Conservation (phyloP, 2,329 filamentous ascomycete genomes). For the Penicillium sp. region DNA sequence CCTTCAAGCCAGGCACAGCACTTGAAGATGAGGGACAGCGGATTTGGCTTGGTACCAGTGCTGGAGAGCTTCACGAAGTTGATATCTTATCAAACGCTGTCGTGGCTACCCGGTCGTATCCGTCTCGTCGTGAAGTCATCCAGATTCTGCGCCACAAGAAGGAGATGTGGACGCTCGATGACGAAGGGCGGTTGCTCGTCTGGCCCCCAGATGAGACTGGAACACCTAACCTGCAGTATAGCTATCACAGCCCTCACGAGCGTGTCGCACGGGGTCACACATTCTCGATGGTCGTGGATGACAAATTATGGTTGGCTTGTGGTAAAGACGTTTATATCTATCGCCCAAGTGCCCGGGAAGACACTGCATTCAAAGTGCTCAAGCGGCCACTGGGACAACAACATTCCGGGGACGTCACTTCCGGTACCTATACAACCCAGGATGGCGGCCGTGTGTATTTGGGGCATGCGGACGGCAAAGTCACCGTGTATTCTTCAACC, state of each 20-base stretch:
- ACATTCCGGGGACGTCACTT: slow-evolving; percentile 82
- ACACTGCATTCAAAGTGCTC: slow-evolving; percentile 72
- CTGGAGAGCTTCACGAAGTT: slow-evolving; percentile 85
- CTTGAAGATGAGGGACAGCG: slow-evolving; percentile 78
- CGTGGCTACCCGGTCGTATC: slow-evolving; percentile 69
- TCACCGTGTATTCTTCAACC: slow-evolving; percentile 83
- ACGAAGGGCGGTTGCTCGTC: slow-evolving; percentile 80
- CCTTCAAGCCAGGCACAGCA: slow-evolving; percentile 79
- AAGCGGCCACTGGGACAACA: slow-evolving; percentile 70
- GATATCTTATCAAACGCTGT: slow-evolving; percentile 76
- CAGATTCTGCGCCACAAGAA: slow-evolving; percentile 84
- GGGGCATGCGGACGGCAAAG: slow-evolving; percentile 89
- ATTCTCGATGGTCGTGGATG: slow-evolving; percentile 84
- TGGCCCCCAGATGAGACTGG: slow-evolving; percentile 79
- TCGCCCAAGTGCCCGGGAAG: slow-evolving; percentile 68
- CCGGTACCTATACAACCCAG: slow-evolving; percentile 73
- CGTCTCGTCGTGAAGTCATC: slow-evolving; percentile 76
- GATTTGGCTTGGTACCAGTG: slow-evolving; percentile 87
- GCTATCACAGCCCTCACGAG: slow-evolving; percentile 68
- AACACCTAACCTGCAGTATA: slow-evolving; percentile 71
- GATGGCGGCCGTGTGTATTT: slow-evolving; percentile 82
- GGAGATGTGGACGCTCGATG: slow-evolving; percentile 93
- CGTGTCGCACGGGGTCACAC: slow-evolving; percentile 79
- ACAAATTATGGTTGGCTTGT: slow-evolving; percentile 82
- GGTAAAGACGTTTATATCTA: slow-evolving; percentile 89